Conservation (phyloP, 2,329 filamentous ascomycete species). For the Trichoderma simmonsii region DNA sequence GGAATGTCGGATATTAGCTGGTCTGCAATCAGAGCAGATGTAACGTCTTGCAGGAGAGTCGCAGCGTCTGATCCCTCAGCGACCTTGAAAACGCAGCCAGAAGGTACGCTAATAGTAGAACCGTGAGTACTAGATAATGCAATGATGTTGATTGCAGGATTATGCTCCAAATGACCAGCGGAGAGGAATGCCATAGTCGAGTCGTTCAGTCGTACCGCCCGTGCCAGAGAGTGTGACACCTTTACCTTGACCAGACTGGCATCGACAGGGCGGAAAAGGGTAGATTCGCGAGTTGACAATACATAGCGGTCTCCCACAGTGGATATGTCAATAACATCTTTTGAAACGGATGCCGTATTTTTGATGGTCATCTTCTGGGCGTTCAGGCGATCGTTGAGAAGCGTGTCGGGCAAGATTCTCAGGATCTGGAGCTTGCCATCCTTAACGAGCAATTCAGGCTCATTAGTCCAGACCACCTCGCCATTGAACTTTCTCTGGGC, state of each 20-base stretch:
- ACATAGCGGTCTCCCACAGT: neutral
- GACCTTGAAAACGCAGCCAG: neutral
- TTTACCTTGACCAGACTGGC: neutral
- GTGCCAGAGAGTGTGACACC: neutral
- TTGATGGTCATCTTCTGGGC: neutral
- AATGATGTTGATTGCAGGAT: neutral
- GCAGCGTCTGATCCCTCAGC: neutral
- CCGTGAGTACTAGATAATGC: neutral
- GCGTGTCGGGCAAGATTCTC: neutral
- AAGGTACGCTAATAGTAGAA: neutral
- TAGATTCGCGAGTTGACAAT: neutral
- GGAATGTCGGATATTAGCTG: neutral
- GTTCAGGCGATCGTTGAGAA: neutral
- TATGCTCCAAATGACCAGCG: neutral
- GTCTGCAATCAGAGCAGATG: neutral
- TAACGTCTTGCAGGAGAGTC: neutral
- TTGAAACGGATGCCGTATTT: neutral
- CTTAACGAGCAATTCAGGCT: neutral
- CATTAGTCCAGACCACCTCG: neutral
- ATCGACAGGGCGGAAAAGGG: neutral
- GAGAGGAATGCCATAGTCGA: neutral
- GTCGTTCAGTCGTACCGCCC: neutral
- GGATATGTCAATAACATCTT: neutral
- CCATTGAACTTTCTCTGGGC: neutral
- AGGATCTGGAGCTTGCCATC: neutral